These are phyloP conservation scores for Leavenworthia alabamica DNA, from an alignment of 345 rosid genomes.

Conservation along the genomic window DNA sequence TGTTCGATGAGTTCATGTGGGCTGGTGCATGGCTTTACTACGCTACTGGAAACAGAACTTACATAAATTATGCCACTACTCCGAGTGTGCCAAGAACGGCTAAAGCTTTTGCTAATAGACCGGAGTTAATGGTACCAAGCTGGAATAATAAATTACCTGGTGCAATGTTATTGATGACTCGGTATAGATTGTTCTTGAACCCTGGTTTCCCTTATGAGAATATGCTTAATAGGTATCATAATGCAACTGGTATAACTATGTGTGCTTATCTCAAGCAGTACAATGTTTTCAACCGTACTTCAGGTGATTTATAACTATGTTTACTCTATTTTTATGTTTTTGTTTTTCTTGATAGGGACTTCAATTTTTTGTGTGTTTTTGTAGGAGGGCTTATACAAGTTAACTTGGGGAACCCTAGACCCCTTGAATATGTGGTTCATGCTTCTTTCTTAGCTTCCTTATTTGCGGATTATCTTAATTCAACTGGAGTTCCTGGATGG, in stretches of 20 bases:
- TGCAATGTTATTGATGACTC: slow-evolving; percentile 74
- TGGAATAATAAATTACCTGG: slow-evolving; percentile 94
- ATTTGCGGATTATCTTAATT: slow-evolving; percentile 66
- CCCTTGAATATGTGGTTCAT: slow-evolving; percentile 56
- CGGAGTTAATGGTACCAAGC: slow-evolving; percentile 40
- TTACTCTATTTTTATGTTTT: background rate
- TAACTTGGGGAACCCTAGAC: slow-evolving; percentile 50
- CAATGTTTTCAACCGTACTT: slow-evolving; percentile 60
- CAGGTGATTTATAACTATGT: slow-evolving; percentile 36
- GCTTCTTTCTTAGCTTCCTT: slow-evolving; percentile 77
- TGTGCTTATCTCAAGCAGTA: slow-evolving; percentile 67
- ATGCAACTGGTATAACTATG: slow-evolving; percentile 57
- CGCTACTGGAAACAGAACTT: slow-evolving; percentile 68
- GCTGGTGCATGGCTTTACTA: slow-evolving; percentile 75
- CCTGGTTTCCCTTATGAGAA: slow-evolving; percentile 87
- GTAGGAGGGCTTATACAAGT: slow-evolving; percentile 65
- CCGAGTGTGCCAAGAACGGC: slow-evolving; percentile 50
- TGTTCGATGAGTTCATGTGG: slow-evolving; percentile 86
- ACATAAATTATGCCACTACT: slow-evolving; percentile 50
- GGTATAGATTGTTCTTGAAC: slow-evolving; percentile 59
- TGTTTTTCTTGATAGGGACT: background rate
- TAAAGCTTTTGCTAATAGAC: slow-evolving; percentile 41
- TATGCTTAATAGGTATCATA: slow-evolving; percentile 66
- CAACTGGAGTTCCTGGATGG: slow-evolving; percentile 59
- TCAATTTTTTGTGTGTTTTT: background rate